phyloP scores from a whole-genome alignment of 352 stramenopile genomes.

The Thalassiosira sp. region DNA sequence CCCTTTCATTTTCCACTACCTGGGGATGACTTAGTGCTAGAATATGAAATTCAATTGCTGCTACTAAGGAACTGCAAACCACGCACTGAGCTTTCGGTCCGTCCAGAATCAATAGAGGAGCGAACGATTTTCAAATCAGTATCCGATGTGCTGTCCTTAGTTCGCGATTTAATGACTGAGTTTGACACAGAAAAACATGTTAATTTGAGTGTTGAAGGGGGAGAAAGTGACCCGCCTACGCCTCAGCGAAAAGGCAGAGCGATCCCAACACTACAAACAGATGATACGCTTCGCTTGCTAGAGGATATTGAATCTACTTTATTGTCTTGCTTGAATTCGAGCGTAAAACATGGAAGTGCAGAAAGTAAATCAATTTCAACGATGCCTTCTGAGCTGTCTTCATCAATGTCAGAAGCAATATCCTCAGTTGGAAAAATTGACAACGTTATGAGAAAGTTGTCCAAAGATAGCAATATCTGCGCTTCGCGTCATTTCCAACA shows the following conservation, averaged over 20 bases:
- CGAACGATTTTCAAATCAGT: constrained; percentile 37
- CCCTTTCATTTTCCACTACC: constrained; percentile 37
- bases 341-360: not conserved
- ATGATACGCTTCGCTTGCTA: constrained; percentile 24
- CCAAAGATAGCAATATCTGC: constrained; percentile 35
- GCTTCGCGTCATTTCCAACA: constrained; percentile 36
- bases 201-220: constrained; percentile 2
- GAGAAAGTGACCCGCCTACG: constrained; percentile 14
- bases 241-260: not conserved
- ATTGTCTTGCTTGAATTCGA: constrained; percentile 12
- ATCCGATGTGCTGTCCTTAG: constrained; percentile 29
- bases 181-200: constrained; percentile 9
- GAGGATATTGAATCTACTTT: constrained; percentile 32
- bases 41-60: constrained; percentile 49
- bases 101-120: constrained; percentile 38
- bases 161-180: constrained; percentile 31
- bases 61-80: constrained; percentile 36
- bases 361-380: not conserved
- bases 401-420: constrained; percentile 10
- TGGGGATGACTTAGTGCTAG: constrained; percentile 29
- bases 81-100: constrained; percentile 7
- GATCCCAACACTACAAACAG: constrained; percentile 1
- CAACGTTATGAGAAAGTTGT: constrained; percentile 39
- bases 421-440: constrained; percentile 21
- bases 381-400: constrained; percentile 28